Evolutionary conservation across 768 basidiomycete genomes (phyloP).

Genomic region (Tricholoma matsutake): DNA sequence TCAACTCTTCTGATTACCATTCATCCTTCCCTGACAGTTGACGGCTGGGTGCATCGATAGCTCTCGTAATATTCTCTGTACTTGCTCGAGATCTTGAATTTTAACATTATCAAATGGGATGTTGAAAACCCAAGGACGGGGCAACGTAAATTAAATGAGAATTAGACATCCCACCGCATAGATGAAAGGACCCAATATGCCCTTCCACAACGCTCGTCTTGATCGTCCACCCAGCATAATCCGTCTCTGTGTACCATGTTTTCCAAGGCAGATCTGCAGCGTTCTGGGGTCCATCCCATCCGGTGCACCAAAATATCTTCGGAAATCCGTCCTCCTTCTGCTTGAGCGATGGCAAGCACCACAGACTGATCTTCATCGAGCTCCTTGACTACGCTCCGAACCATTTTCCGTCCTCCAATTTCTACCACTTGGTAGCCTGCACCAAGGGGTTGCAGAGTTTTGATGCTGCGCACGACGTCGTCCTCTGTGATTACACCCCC

Average conservation of each 20-base stretch:
- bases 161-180: slow-evolving; percentile 76
- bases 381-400: slow-evolving; percentile 86
- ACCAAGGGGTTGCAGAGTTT: slow-evolving; percentile 82
- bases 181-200: slow-evolving; percentile 89
- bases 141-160: neutral
- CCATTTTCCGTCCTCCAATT: slow-evolving; percentile 73
- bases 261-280: slow-evolving; percentile 75
- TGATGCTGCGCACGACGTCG: slow-evolving; percentile 80
- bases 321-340: slow-evolving; percentile 65
- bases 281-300: slow-evolving; percentile 75
- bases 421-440: slow-evolving; percentile 89
- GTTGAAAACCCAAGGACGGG: neutral
- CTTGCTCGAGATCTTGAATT: neutral
- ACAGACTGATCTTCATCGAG: slow-evolving; percentile 87
- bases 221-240: slow-evolving; percentile 92
- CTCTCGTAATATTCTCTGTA: neutral
- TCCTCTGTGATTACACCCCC: slow-evolving; percentile 75
- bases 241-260: slow-evolving; percentile 92
- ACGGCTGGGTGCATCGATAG: neutral
- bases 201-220: slow-evolving; percentile 61
- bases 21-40: neutral
- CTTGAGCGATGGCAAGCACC: slow-evolving; percentile 72
- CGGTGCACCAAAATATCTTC: slow-evolving; percentile 56
- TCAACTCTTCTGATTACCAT: neutral
- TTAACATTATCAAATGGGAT: neutral